Evolutionary conservation across 2,329 filamentous ascomycete species (phyloP).

Genomic region (Cytospora schulzeri): DNA sequence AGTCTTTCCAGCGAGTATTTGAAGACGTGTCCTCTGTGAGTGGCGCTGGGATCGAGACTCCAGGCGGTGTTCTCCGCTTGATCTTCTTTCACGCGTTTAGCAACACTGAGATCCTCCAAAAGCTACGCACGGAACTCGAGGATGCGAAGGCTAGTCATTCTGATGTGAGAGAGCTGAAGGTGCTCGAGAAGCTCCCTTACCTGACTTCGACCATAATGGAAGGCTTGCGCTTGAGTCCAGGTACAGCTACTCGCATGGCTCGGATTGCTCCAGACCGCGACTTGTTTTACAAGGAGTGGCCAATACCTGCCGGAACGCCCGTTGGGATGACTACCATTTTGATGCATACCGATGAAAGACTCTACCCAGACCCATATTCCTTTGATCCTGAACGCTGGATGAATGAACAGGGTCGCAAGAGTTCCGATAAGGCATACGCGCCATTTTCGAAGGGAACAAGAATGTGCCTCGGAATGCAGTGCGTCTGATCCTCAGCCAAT

Average conservation of each 20-base stretch:
- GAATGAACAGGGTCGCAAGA: background rate
- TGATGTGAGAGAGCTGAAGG: background rate
- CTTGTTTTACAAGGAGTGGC: conserved; percentile 31
- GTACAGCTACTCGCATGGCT: conserved; percentile 42
- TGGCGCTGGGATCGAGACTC: conserved; percentile 43
- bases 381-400: conserved; percentile 14
- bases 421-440: conserved; percentile 29
- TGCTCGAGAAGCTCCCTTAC: conserved; percentile 41
- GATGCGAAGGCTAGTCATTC: conserved; percentile 24
- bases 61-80: conserved; percentile 37
- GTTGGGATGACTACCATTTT: conserved; percentile 33
- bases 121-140: conserved; percentile 37
- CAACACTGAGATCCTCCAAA: conserved; percentile 34
- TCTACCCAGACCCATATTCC: conserved; percentile 30
- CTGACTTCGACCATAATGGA: conserved; percentile 49
- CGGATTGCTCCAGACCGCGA: conserved; percentile 42
- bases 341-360: conserved; percentile 30
- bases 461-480: conserved; percentile 32
- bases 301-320: conserved; percentile 34
- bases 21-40: conserved; percentile 39
- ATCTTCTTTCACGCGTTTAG: conserved; percentile 40
- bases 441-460: conserved; percentile 28
- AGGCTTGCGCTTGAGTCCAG: conserved; percentile 46
- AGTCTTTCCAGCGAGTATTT: conserved; percentile 35
- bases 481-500: background rate